Conservation (phyloP, 164 flowering plant genomes). For the Buxus sempervirens region DNA sequence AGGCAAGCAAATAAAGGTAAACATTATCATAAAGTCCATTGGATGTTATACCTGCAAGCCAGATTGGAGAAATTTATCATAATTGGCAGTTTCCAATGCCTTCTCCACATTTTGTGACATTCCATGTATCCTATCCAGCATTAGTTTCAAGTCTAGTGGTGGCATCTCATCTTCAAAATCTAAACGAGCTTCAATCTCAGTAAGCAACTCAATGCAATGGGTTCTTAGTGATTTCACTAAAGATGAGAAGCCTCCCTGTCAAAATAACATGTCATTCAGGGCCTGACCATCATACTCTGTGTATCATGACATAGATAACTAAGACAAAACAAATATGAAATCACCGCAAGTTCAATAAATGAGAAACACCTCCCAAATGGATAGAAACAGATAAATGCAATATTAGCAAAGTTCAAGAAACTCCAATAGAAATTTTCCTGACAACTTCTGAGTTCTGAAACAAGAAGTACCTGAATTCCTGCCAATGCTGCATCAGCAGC, state of each 20-base stretch:
- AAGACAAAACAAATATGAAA: constrained; percentile 2
- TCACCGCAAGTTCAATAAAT: not conserved
- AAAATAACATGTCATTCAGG: constrained; percentile 8
- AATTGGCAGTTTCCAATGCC: constrained; percentile 82
- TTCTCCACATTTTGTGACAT: constrained; percentile 66
- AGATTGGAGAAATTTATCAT: constrained; percentile 83
- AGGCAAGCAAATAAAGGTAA: not conserved
- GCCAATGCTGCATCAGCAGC: constrained; percentile 95
- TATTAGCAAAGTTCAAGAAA: not conserved
- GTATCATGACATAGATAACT: not conserved
- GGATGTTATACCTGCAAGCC: constrained; percentile 73
- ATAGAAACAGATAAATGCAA: not conserved
- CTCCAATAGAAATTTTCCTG: not conserved
- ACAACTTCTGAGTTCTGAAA: not conserved
- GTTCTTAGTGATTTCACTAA: constrained; percentile 72
- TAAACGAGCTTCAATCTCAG: constrained; percentile 94
- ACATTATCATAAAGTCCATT: not conserved
- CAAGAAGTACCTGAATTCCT: constrained; percentile 71
- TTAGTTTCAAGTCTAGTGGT: constrained; percentile 46
- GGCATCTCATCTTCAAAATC: constrained; percentile 99
- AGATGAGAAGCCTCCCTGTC: constrained; percentile 89
- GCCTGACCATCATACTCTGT: not conserved
- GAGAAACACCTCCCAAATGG: too few species aligned
- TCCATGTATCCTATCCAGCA: constrained; percentile 43
- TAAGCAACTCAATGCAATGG: constrained; percentile 80